These are phyloP conservation scores for Centaurea solstitialis DNA, from an alignment of 129 eudicot species.

Conservation along the genomic window DNA sequence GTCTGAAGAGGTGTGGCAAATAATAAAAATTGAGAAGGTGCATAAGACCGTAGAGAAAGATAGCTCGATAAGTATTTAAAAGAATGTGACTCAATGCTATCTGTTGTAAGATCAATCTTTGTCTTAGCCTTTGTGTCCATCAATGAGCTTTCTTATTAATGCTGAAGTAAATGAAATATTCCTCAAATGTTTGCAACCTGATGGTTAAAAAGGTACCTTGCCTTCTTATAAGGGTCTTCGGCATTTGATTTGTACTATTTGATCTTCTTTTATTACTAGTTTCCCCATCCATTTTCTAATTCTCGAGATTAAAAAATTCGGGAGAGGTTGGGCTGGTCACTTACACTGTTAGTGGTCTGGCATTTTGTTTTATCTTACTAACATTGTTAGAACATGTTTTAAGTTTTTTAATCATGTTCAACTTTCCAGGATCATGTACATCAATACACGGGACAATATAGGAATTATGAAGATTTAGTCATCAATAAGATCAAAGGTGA, in stretches of 20 bases:
- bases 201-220: neutral
- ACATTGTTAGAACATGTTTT: slow-evolving; percentile 2
- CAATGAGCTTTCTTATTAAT: neutral
- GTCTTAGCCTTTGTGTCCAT: neutral
- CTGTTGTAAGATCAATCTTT: neutral
- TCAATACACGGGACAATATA: slow-evolving; percentile 46
- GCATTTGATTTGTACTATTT: neutral
- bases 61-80: too few species aligned
- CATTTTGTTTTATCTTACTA: neutral
- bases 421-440: slow-evolving; percentile 69
- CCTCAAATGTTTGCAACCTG: neutral
- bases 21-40: too few species aligned
- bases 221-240: neutral
- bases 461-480: slow-evolving; percentile 68
- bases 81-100: neutral
- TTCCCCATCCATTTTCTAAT: neutral
- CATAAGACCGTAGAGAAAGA: too few species aligned
- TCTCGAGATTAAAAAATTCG: neutral
- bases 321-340: neutral
- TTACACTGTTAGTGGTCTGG: neutral
- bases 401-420: slow-evolving; percentile 6
- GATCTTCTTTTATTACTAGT: neutral
- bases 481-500: slow-evolving; percentile 69
- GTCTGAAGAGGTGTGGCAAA: too few species aligned
- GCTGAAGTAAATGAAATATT: neutral